Evolutionary conservation across 2,329 filamentous ascomycete species (phyloP).

Genomic region (Diaporthe sp.): DNA sequence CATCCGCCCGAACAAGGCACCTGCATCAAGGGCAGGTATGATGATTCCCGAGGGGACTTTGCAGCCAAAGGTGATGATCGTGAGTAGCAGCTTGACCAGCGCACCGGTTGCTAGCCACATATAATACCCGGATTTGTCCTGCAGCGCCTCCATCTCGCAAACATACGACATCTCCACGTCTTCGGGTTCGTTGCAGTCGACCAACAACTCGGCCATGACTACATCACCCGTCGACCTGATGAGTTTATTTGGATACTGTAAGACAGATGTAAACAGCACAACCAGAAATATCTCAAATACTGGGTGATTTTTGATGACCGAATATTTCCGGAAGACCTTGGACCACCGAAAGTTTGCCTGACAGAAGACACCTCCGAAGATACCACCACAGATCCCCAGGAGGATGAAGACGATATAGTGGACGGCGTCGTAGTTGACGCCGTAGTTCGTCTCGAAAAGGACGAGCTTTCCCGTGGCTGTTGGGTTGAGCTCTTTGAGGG

Average conservation of each 20-base stretch:
- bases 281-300: slow-evolving; percentile 70
- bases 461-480: slow-evolving; percentile 72
- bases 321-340: slow-evolving; percentile 65
- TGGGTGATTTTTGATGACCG: slow-evolving; percentile 67
- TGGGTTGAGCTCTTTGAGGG: slow-evolving; percentile 70
- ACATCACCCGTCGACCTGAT: slow-evolving; percentile 68
- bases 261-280: slow-evolving; percentile 64
- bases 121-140: slow-evolving; percentile 58
- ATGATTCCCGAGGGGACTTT: slow-evolving; percentile 74
- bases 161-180: slow-evolving; percentile 51
- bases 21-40: slow-evolving; percentile 70
- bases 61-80: slow-evolving; percentile 70
- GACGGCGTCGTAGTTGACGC: slow-evolving; percentile 65
- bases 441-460: slow-evolving; percentile 72
- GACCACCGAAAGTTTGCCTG: slow-evolving; percentile 70
- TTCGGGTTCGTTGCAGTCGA: slow-evolving; percentile 60
- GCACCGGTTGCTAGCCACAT: slow-evolving; percentile 67
- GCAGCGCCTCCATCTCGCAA: slow-evolving; percentile 61
- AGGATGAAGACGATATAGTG: slow-evolving; percentile 71
- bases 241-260: slow-evolving; percentile 70
- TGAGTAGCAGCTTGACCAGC: slow-evolving; percentile 67
- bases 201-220: slow-evolving; percentile 68
- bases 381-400: slow-evolving; percentile 68
- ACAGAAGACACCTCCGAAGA: slow-evolving; percentile 72
- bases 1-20: slow-evolving; percentile 70